These are phyloP conservation scores for Smallanthus sonchifolius DNA, from an alignment of 129 eudicot species.

Conservation along the genomic window DNA sequence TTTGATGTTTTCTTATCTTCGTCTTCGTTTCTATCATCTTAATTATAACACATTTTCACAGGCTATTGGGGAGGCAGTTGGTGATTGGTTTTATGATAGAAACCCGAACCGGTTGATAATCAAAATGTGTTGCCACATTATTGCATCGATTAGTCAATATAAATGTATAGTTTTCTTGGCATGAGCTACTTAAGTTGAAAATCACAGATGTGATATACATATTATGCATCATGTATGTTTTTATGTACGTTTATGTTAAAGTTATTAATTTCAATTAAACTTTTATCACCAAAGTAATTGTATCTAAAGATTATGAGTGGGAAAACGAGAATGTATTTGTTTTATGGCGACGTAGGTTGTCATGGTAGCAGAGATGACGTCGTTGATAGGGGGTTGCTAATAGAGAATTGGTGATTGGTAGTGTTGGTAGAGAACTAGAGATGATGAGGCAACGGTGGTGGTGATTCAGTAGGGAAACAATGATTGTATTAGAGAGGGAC, in stretches of 20 bases:
- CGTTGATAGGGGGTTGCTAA: too few relatives aligned
- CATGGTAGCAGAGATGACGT: too few relatives aligned
- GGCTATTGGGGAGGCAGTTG: constrained; percentile 38
- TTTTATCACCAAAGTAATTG: not conserved
- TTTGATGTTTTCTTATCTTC: not conserved
- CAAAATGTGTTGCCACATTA: constrained; percentile 38
- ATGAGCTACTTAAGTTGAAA: not conserved
- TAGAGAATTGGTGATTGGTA: too few relatives aligned
- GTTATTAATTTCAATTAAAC: not conserved
- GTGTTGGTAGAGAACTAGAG: too few relatives aligned
- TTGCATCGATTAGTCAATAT: constrained; percentile 1
- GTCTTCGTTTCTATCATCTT: not conserved
- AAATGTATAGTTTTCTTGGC: not conserved
- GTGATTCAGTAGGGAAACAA: too few relatives aligned
- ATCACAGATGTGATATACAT: not conserved
- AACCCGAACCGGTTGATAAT: constrained; percentile 17
- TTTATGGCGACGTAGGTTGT: too few relatives aligned
- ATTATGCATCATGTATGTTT: not conserved
- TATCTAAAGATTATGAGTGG: too few relatives aligned
- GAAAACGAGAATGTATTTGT: too few relatives aligned
- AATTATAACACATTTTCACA: not conserved
- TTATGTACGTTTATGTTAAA: not conserved
- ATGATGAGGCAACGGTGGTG: too few relatives aligned
- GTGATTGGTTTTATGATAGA: constrained; percentile 46
- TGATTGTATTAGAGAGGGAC: too few relatives aligned